Percentiles rank a stretch among this genome's conserved stretches.
Conservation (phyloP, 2,329 filamentous ascomycete species). For the Colletotrichum plurivorum region DNA sequence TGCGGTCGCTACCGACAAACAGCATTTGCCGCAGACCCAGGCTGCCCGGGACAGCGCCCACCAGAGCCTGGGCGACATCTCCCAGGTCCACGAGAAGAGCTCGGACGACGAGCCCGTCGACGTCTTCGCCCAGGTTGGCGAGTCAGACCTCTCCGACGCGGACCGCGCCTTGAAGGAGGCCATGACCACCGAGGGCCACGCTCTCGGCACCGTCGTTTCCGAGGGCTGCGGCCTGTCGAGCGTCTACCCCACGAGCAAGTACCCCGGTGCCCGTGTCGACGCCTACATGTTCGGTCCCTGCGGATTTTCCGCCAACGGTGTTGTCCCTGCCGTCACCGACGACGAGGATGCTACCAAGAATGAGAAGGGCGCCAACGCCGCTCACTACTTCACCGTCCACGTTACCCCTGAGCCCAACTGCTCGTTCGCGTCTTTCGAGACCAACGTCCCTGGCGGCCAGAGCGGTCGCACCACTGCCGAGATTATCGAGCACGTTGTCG, state of each 20-base stretch:
- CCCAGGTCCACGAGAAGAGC: conserved; percentile 54
- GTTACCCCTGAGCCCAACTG: conserved; percentile 97
- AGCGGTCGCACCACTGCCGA: conserved; percentile 90
- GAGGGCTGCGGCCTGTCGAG: conserved; percentile 90
- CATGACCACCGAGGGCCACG: conserved; percentile 92
- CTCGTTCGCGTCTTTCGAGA: conserved; percentile 98
- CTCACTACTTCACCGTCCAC: conserved; percentile 98
- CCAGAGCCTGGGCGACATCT: conserved; percentile 71
- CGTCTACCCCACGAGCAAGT: conserved; percentile 88
- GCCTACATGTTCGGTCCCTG: conserved; percentile 97
- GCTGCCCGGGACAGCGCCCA: conserved; percentile 73
- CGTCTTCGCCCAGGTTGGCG: conserved; percentile 81
- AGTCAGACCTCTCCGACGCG: conserved; percentile 67
- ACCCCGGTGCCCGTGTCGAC: conserved; percentile 93
- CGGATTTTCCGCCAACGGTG: conserved; percentile 96
- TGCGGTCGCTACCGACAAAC: conserved; percentile 88
- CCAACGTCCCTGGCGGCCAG: conserved; percentile 92
- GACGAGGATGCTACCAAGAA: conserved; percentile 54
- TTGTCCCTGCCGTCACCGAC: conserved; percentile 83
- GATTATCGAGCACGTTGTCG: conserved; percentile 92
- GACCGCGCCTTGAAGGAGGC: conserved; percentile 77
- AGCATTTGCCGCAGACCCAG: conserved; percentile 74
- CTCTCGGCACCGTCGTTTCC: conserved; percentile 91
- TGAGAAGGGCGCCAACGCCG: conserved; percentile 62
- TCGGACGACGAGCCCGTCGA: conserved; percentile 75